phyloP scores from a whole-genome alignment of 768 basidiomycete species.

The Xerocomellus dryophilus region DNA sequence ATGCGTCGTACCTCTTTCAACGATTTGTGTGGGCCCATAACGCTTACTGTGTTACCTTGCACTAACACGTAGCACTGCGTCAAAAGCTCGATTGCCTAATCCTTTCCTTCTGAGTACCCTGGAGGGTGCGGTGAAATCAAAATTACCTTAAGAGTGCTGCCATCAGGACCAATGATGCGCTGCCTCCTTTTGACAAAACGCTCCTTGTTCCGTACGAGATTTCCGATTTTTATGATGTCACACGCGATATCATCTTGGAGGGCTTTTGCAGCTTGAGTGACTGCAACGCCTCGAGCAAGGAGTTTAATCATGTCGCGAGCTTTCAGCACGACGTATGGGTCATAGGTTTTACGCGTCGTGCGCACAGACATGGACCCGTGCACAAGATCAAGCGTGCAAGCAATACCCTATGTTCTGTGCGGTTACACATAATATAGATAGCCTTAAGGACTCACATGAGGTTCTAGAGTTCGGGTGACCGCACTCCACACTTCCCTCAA shows the following conservation, averaged over 20 bases:
- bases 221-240: constrained; percentile 98
- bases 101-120: constrained; percentile 4
- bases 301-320: constrained; percentile 95
- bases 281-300: constrained; percentile 84
- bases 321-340: constrained; percentile 95
- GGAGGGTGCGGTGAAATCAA: background rate
- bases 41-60: constrained; percentile 96
- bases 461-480: constrained; percentile 79
- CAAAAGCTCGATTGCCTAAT: constrained; percentile 91
- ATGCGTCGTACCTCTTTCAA: constrained; percentile 96
- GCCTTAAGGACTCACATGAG: constrained; percentile 53
- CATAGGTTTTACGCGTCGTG: constrained; percentile 95
- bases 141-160: constrained; percentile 89
- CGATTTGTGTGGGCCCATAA: constrained; percentile 94
- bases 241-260: constrained; percentile 87
- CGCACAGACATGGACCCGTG: constrained; percentile 97
- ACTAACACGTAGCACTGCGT: constrained; percentile 97
- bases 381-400: constrained; percentile 90
- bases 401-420: constrained; percentile 58
- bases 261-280: constrained; percentile 84
- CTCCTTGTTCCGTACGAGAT: constrained; percentile 90
- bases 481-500: constrained; percentile 92
- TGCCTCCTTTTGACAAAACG: constrained; percentile 94
- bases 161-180: constrained; percentile 95
- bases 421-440: background rate